These are phyloP conservation scores for Aspergillus funiculosus DNA, from an alignment of 495 filamentous ascomycete species.

Conservation along the genomic window DNA sequence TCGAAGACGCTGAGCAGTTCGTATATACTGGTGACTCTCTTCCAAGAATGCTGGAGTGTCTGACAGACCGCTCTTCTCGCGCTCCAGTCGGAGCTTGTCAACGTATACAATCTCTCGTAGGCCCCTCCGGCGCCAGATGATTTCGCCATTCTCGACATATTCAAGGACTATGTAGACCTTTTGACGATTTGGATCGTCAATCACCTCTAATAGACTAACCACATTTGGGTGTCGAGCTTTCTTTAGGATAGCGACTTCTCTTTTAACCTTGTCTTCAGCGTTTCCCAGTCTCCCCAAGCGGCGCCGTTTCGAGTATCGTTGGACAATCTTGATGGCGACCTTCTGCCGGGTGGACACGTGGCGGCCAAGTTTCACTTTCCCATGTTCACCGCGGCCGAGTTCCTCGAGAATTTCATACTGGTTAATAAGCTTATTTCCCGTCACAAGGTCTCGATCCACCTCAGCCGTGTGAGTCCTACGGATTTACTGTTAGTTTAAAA, in stretches of 20 bases:
- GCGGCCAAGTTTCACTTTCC: slow-evolving; percentile 90
- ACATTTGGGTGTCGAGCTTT: slow-evolving; percentile 95
- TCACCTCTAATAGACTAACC: slow-evolving; percentile 90
- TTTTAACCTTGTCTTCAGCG: slow-evolving; percentile 89
- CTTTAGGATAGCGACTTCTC: slow-evolving; percentile 95
- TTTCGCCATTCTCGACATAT: slow-evolving; percentile 87
- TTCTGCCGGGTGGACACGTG: slow-evolving; percentile 70
- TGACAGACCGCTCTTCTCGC: slow-evolving; percentile 57
- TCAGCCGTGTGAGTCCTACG: slow-evolving; percentile 76
- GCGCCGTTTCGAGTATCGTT: slow-evolving; percentile 85
- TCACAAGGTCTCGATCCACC: slow-evolving; percentile 77
- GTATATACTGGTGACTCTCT: slow-evolving; percentile 59
- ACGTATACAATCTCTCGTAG: slow-evolving; percentile 70
- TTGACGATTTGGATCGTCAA: slow-evolving; percentile 89
- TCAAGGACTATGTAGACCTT: slow-evolving; percentile 98
- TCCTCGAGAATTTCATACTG: slow-evolving; percentile 95
- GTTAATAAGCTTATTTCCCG: slow-evolving; percentile 93
- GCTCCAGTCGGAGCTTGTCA: slow-evolving; percentile 72
- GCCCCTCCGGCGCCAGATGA: slow-evolving; percentile 85
- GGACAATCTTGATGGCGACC: slow-evolving; percentile 97
- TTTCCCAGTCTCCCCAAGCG: slow-evolving; percentile 72
- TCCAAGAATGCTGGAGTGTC: slow-evolving; percentile 46
- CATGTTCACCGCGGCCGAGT: slow-evolving; percentile 90
- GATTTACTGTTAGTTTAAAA: slow-evolving; percentile 8
- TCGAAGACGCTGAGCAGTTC: slow-evolving; percentile 51